Conservation (phyloP, 768 basidiomycete genomes). For the Hortiboletus campestris region DNA sequence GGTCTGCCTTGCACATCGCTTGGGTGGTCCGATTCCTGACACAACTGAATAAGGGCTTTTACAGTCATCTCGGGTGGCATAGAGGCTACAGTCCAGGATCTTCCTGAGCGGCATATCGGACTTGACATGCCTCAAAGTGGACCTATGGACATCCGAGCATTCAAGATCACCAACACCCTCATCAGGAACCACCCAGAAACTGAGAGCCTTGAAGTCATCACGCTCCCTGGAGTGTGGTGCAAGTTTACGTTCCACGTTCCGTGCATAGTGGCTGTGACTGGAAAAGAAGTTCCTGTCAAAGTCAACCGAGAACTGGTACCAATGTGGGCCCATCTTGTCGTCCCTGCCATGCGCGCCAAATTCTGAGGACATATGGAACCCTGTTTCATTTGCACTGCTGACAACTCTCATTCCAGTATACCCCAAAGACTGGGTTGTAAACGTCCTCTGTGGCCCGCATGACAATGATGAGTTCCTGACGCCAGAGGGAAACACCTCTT, state of each 20-base stretch:
- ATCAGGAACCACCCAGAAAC: conserved; percentile 49
- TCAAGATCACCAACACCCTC: conserved; percentile 55
- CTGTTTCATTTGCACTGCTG: conserved; percentile 23
- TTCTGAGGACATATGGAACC: conserved; percentile 8
- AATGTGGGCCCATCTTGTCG: conserved; percentile 46
- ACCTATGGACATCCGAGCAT: conserved; percentile 62
- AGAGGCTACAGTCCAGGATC: conserved; percentile 57
- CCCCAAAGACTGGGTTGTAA: conserved; percentile 47
- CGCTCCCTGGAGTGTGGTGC: conserved; percentile 43
- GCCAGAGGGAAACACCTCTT: conserved; percentile 43
- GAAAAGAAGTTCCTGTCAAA: conserved; percentile 42
- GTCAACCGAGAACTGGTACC: conserved; percentile 40
- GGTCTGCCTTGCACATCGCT: conserved; percentile 27
- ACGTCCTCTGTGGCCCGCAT: conserved; percentile 62
- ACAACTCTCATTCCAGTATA: conserved; percentile 40
- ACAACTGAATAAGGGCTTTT: conserved; percentile 38
- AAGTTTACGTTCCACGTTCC: conserved; percentile 48
- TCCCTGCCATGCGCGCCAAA: conserved; percentile 40
- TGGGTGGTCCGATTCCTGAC: background rate
- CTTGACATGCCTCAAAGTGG: conserved; percentile 63
- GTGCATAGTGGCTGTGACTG: conserved; percentile 55
- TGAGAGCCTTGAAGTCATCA: conserved; percentile 57
- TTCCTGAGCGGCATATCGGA: conserved; percentile 50
- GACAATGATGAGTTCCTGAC: conserved; percentile 58
- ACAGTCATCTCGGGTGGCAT: conserved; percentile 55